Percentiles rank a stretch among this genome's conserved stretches.
Evolutionary conservation across 1,139 yeast genomes (phyloP).

Genomic region (Taphrina communis): DNA sequence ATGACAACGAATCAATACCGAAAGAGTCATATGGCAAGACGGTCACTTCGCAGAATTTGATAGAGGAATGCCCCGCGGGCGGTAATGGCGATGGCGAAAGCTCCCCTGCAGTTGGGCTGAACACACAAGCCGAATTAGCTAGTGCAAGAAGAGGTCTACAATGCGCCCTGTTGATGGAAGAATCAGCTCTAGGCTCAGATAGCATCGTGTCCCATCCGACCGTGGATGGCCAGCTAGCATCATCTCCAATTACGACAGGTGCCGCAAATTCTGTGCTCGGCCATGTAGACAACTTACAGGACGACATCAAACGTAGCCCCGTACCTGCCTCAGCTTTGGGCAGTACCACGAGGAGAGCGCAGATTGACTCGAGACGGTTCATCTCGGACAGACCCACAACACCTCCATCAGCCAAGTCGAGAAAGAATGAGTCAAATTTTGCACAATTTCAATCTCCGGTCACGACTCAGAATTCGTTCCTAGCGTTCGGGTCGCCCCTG

Average conservation of each 20-base stretch:
- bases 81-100: neutral
- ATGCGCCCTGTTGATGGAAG: conserved; percentile 2
- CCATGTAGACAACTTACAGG: neutral
- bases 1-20: no score
- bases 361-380: no score
- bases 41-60: no score
- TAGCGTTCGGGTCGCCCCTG: conserved; percentile 5
- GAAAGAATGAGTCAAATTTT: conserved; percentile 4
- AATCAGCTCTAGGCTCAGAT: neutral
- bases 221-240: neutral
- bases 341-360: neutral
- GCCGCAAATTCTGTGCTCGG: neutral
- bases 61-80: no score
- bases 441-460: conserved; percentile 15
- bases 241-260: neutral
- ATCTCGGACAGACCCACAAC: neutral
- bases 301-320: neutral
- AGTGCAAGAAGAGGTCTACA: conserved; percentile 22
- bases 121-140: conserved; percentile 28
- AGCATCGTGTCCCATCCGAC: neutral
- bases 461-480: neutral
- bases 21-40: no score
- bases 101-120: neutral
- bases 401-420: neutral
- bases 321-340: neutral